Evolutionary conservation across 805 yeast genomes (phyloP), one percentile per base, ranked within the genome.

Genomic region (Monosporozyma aerobia): DNA sequence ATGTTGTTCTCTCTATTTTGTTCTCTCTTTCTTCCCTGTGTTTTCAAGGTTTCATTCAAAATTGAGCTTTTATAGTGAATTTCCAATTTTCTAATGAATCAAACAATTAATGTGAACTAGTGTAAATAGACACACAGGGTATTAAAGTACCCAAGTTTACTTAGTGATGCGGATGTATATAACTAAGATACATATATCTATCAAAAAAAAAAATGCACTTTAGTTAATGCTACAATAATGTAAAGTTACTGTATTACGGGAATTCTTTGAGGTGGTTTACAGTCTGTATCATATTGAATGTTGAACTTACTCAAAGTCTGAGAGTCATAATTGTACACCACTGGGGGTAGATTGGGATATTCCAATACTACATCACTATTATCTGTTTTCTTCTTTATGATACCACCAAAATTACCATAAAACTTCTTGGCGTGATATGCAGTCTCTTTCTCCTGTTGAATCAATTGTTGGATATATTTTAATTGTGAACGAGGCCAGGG

Each of bases 401-500:
- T 67, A 8, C 72, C 70, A 2, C 75, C 74, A 53, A 66, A 64
- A 35, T 62, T 66, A 14, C 60, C 63, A 41, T 70, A 69, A 50
- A 69, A 68, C 44, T 62, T 59, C 46, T 60, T 63, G 3, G 72
- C 71, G 52, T 56, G 59, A 33, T 60, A 64, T 1, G 85, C 79
- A 25, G 69, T 53, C 40, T 75, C 78, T 51, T 79, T 77, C 61
- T 82, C 84, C 48, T 73, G 71, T 53, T 73, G 57, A 16, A 82
- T 79, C 76, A 84, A 75, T 54, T 72, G 73, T 52, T 81, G 70
- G 11, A 82, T 61, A 53, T 79, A 74, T 35, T 71, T 74, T 44
- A 82, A 69, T 57, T 77, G 73, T 2, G 64, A 57, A 39, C 76
- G 63, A 57, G 79, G 76, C 69, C 76, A 80, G 1, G 83, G 82